Conservation (phyloP, 495 filamentous ascomycete species). For the Penicillium malachiteum region DNA sequence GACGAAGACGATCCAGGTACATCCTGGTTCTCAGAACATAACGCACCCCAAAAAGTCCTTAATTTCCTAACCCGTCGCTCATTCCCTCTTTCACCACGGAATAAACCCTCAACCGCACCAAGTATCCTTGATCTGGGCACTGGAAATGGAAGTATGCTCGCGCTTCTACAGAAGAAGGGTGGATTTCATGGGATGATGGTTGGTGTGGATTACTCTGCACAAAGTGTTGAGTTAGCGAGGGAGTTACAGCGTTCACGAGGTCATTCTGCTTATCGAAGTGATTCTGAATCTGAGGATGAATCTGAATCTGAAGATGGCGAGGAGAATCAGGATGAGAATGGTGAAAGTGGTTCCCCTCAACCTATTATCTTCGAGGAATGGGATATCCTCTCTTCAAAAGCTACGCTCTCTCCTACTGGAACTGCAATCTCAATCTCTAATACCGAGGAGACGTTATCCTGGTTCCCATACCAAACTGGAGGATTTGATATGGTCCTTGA, state of each 20-base stretch:
- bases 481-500: constrained; percentile 88
- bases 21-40: constrained; percentile 54
- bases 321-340: not conserved
- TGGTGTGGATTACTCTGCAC: constrained; percentile 82
- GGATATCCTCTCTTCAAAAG: constrained; percentile 65
- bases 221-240: constrained; percentile 69
- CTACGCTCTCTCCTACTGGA: constrained; percentile 28
- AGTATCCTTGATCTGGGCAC: constrained; percentile 78
- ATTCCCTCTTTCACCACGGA: constrained; percentile 39
- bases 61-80: constrained; percentile 37
- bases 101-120: constrained; percentile 22
- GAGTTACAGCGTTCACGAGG: constrained; percentile 41
- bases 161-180: constrained; percentile 63
- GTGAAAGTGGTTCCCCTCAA: not conserved
- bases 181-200: constrained; percentile 63
- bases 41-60: constrained; percentile 50
- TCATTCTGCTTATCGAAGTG: constrained; percentile 41
- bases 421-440: constrained; percentile 9
- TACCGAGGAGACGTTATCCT: constrained; percentile 20
- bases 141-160: constrained; percentile 88
- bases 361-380: constrained; percentile 65
- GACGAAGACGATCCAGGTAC: constrained; percentile 50
- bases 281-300: constrained; percentile 40
- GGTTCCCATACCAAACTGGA: constrained; percentile 32
- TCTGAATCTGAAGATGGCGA: constrained; percentile 17